Evolutionary conservation across 257 asterid species (phyloP), one percentile per base, ranked within the genome.

Genomic region (Lavandula angustifolia): DNA sequence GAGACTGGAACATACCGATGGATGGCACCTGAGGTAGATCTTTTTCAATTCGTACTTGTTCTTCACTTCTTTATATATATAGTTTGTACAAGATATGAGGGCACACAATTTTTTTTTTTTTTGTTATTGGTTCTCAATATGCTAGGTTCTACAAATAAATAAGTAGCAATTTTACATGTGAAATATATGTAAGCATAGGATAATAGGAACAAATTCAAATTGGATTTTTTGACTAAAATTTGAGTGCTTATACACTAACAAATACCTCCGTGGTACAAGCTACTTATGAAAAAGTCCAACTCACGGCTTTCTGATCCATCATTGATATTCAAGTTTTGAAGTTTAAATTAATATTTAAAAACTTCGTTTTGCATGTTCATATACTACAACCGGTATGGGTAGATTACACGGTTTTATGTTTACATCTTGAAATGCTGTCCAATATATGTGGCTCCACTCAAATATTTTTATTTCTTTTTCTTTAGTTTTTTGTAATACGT

Each of bases 1-100:
- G 99, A 92, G 82, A 92, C 99, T 13, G 98, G 98, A 67, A 92
- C 98, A 37, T 92, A 92, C 70, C 81, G 96, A 54, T 92, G 98
- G 98, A 92, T 92, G 99, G 97, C 99, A 68, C 97, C 99, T 47
- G 99, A 92, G 99, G 99, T 89, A 70, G n/a, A 47, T 35, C 37
- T 13, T 17, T 50, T 60, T 60, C 34, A 37, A 29, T 53, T 52
- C 61, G n/a, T n/a, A n/a, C n/a, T 14, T 63, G 27, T 22, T 22
- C 27, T 17, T 38, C 10, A 68, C 43, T 60, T 31, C 10, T 2
- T 34, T n/a, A 22, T 67, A 6, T 44, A 27, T 49, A 35, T 11
- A 46, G 11, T 31, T 2, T n/a, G n/a, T 8, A 68, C 29, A 11
- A 17, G 29, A 68, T 10, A 3, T 18, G 43, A 6, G 51, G 51